Percentiles rank a stretch among this genome's conserved stretches.
These are phyloP conservation scores for Narthecium ossifragum DNA, from an alignment of 106 monocot species.

Conservation along the genomic window DNA sequence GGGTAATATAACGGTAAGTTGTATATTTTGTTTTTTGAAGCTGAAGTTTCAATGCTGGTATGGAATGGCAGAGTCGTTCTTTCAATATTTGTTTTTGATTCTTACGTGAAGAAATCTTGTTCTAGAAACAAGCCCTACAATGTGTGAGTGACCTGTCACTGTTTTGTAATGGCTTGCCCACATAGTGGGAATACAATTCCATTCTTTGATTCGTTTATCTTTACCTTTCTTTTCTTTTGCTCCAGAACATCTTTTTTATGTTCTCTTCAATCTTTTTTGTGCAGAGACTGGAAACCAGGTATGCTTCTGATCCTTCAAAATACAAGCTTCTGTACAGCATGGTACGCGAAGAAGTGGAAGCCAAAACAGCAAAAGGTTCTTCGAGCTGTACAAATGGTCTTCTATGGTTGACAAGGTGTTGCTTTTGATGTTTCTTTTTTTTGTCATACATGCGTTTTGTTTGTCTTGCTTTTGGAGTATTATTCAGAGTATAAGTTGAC, in stretches of 20 bases:
- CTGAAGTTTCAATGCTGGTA: too few species aligned
- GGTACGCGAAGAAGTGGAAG: constrained; percentile 66
- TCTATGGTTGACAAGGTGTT: constrained; percentile 74
- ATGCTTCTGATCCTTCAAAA: constrained; percentile 64
- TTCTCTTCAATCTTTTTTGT: not conserved
- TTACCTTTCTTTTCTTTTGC: not conserved
- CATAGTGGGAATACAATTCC: too few species aligned
- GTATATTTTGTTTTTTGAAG: not conserved
- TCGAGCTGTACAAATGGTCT: constrained; percentile 84
- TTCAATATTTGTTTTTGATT: too few species aligned
- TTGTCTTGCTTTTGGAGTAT: not conserved
- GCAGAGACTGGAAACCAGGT: constrained; percentile 76
- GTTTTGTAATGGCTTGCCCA: too few species aligned
- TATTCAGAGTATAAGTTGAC: too few species aligned
- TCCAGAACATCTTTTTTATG: not conserved
- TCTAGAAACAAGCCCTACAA: too few species aligned
- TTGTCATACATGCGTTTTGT: not conserved
- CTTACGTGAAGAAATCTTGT: too few species aligned
- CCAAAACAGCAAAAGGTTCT: constrained; percentile 68
- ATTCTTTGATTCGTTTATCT: not conserved
- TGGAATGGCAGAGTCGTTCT: too few species aligned
- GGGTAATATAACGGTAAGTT: constrained; percentile 78
- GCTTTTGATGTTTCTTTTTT: not conserved
- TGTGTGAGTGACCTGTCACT: too few species aligned
- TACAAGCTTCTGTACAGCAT: constrained; percentile 60